Conservation (phyloP, 2,329 filamentous ascomycete genomes). For the Verticillium nonalfalfae region DNA sequence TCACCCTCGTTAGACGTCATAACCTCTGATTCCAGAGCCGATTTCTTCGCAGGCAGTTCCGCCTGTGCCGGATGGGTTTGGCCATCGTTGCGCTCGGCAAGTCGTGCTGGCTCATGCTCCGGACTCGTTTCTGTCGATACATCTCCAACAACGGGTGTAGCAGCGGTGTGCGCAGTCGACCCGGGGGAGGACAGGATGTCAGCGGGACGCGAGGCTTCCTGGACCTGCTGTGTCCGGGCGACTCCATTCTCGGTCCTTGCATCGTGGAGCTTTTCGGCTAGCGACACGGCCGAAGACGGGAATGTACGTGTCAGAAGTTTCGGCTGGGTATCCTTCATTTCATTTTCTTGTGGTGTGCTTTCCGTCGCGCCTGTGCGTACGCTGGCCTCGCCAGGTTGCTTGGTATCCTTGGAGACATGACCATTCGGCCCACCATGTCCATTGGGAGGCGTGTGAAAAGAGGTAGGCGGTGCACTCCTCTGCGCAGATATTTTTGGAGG, state of each 20-base stretch:
- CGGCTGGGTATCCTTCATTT: neutral
- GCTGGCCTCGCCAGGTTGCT: neutral
- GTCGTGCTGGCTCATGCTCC: slow-evolving; percentile 58
- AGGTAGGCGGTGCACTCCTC: neutral
- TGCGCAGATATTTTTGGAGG: neutral
- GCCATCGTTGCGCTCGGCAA: slow-evolving; percentile 38
- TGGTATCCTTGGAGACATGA: neutral
- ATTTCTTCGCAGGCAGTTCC: slow-evolving; percentile 18
- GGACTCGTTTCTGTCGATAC: slow-evolving; percentile 70
- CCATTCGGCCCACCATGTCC: neutral
- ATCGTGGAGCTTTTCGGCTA: neutral
- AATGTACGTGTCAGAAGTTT: neutral
- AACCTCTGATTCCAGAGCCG: slow-evolving; percentile 4
- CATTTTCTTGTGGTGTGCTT: neutral
- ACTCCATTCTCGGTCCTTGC: neutral
- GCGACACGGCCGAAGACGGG: neutral
- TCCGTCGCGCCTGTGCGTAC: neutral
- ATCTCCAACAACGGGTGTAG: slow-evolving; percentile 63
- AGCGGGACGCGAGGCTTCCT: neutral
- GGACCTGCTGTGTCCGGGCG: neutral
- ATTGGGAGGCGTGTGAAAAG: neutral
- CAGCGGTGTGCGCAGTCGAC: slow-evolving; percentile 68
- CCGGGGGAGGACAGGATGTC: slow-evolving; percentile 40
- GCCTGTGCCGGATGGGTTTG: slow-evolving; percentile 21
- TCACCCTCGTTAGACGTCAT: slow-evolving; percentile 5